Evolutionary conservation across 192 early-diverging fungal species (phyloP).

Genomic region (Rhizophagus sp.): DNA sequence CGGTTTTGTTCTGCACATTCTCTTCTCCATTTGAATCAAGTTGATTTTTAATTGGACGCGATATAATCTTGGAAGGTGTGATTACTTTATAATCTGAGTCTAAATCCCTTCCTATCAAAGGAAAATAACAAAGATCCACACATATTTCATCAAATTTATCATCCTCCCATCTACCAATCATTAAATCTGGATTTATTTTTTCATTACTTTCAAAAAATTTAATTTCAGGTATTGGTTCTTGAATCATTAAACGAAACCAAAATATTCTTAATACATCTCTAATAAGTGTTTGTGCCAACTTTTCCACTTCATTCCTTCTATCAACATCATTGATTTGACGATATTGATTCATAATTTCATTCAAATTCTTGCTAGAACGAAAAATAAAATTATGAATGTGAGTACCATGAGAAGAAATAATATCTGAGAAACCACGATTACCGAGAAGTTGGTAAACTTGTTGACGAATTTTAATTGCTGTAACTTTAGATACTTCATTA

Average conservation of each 20-base stretch:
- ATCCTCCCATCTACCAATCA: not conserved
- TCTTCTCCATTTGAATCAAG: no score
- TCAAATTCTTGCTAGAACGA: not conserved
- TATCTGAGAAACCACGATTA: not conserved
- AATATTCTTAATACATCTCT: slow-evolving; percentile 5
- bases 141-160: no score
- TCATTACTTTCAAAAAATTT: not conserved
- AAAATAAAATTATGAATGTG: not conserved
- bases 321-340: not conserved
- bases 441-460: slow-evolving; percentile 16
- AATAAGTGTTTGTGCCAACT: not conserved
- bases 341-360: not conserved
- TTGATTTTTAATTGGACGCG: no score
- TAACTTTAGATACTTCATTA: not conserved
- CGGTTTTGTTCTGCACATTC: no score
- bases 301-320: not conserved
- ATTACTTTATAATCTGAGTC: not conserved
- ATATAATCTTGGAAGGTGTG: no score
- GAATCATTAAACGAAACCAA: not conserved
- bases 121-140: slow-evolving; percentile 10
- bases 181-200: not conserved
- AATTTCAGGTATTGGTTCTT: not conserved
- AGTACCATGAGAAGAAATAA: no score
- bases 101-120: not conserved
- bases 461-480: slow-evolving; percentile 22